Base-by-base conservation (phyloP, 2,329 filamentous ascomycete genomes). In the Alternaria solani region DNA sequence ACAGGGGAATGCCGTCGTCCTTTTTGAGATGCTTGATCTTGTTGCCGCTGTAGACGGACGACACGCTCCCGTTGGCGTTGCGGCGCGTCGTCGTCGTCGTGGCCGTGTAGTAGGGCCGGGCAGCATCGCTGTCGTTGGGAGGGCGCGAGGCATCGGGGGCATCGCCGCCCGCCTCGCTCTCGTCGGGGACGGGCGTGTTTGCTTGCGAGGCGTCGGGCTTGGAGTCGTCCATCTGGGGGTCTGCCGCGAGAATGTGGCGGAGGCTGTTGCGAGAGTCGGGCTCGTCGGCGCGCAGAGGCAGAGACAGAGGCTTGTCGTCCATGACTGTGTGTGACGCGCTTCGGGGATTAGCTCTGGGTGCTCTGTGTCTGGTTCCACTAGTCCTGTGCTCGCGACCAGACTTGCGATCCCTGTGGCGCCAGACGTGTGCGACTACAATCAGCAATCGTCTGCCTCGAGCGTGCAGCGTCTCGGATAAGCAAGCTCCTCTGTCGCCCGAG, bases 11-110 rank as follows among this genome's bases (percentile, higher is more conserved):
- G 72, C 92, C 92, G 73, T 96, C 92, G 63, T 94, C 91, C 78
- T 95, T 95, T 80, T 96, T 96, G 53, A 96, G 81, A 76, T 95
- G 92, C 54, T 91, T 83, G 59, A 96, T 92, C 81, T 95, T 96
- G 75, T 89, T 89, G 23, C 87, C 88, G 20, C 87, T 89, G 74
- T 89, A 89, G 23, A 89, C 87, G 0, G 87, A 89, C 5, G 87
- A 88, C 51, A 89, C 87, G 55, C 86, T 88, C 55, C 87, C 87
- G 71, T 88, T 89, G 28, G 87, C 85, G 76, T 89, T 88, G 66
- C 86, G 86, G 63, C 87, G 80, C 42, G 85, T 87, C 51, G 81
- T 83, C 3, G 81, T 81, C 4, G 82, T 81, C 14, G 80, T 83
- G 7, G 82, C 81, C n/a, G 81, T 83, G 70, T 83, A 83, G 68